Base-by-base conservation (phyloP, 768 basidiomycete genomes). In the Tylopilus sp. region DNA sequence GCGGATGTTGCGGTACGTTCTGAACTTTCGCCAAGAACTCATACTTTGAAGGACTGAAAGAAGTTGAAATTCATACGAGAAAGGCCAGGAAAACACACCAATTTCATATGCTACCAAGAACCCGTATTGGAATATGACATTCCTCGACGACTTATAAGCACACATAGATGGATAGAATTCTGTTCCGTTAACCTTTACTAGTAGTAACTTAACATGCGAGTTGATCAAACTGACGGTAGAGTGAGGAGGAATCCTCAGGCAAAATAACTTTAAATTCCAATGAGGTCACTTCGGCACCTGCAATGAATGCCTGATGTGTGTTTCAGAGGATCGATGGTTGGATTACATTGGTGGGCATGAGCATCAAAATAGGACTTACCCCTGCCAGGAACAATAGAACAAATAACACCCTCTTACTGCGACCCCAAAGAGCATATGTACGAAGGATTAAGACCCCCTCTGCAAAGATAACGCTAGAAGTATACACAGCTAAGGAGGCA, bases 351-450 rank as follows among this genome's bases (percentile, higher is more conserved):
- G 30, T 13, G 10, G 1, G 13, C 8, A 26, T 9, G 28, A 26
- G 12, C 3, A 31, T 40, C 9, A 3, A 37, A 34, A 44, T 24
- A 33, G 14, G 42, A 51, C 62, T 53, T 8, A 58, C 63, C 29
- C 3, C 66, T 3, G 56, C 63, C 43, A 65, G 36, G 36, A 50
- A 19, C 19, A 67, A 28, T 21, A 67, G 54, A 22, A 64, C 40
- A 14, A 44, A 4, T 2, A 66, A 55, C 2, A 63, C 44, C 13
- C 29, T 60, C 45, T 26, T 53, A 29, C 40, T 65, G 25, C 57
- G 60, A 48, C 53, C 54, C 60, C 64, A 66, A 45, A 66, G 40
- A 25, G 64, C 63, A 19, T 63, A 67, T n/a, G 65, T 67, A 26
- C 64, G 66, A 2, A 67, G 44, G 24, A 67, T 67, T 43, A 66